Conservation (phyloP, 2,329 filamentous ascomycete genomes). For the Colletotrichum trifolii region DNA sequence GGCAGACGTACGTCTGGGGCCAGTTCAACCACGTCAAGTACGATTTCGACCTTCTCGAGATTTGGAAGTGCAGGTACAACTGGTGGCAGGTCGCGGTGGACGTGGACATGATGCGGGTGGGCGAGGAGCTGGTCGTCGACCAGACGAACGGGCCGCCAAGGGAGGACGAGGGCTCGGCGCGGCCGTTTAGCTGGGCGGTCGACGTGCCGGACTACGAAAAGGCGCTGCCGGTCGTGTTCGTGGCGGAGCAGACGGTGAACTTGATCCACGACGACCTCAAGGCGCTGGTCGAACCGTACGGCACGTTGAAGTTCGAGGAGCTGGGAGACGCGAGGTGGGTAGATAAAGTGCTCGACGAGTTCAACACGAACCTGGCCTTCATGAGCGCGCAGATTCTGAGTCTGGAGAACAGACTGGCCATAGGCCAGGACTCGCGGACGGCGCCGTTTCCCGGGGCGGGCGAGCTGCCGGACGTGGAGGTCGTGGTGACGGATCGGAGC, state of each 20-base stretch:
- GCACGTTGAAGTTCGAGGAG: too few relatives aligned
- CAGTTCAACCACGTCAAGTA: background rate
- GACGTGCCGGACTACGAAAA: background rate
- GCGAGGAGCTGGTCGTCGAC: conserved; percentile 7
- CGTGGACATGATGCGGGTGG: conserved; percentile 1
- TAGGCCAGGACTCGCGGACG: background rate
- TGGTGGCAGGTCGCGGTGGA: conserved; percentile 9
- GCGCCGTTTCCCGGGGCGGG: conserved; percentile 1
- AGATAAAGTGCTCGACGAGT: too few relatives aligned
- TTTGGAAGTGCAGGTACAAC: conserved; percentile 11
- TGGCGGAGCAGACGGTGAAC: too few relatives aligned
- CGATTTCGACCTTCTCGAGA: background rate
- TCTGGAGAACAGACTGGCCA: too few relatives aligned
- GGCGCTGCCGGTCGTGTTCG: background rate
- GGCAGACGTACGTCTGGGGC: background rate
- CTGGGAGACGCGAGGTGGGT: too few relatives aligned
- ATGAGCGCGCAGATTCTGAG: too few relatives aligned
- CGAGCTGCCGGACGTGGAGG: background rate
- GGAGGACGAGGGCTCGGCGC: background rate
- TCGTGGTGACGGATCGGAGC: background rate
- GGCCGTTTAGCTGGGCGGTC: background rate
- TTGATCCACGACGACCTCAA: too few relatives aligned
- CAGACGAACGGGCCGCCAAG: conserved; percentile 3
- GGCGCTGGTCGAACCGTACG: too few relatives aligned
- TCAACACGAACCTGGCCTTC: too few relatives aligned